Conservation (phyloP, 805 yeast genomes). For the Cyberlindnera sargentensis region DNA sequence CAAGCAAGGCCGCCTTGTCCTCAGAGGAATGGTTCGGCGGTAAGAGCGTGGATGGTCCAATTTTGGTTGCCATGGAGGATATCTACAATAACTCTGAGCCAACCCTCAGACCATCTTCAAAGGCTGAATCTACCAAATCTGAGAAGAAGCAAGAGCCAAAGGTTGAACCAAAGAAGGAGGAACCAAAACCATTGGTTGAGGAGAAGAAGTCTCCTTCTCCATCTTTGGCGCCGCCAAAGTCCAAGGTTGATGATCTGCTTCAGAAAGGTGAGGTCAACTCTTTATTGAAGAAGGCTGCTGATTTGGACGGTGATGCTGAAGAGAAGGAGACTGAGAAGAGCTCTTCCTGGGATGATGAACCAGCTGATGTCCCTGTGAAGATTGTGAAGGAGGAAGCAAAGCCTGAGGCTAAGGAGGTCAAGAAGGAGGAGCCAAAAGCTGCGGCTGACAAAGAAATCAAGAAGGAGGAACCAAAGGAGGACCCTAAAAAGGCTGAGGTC, state of each 20-base stretch:
- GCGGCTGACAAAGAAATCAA: slow-evolving; percentile 9
- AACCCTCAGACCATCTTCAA: slow-evolving; percentile 29
- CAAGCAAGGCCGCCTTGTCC: slow-evolving; percentile 67
- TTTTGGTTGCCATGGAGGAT: slow-evolving; percentile 67
- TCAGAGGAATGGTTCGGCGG: slow-evolving; percentile 81
- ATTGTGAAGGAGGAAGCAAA: slow-evolving; percentile 8
- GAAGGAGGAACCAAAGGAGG: slow-evolving; percentile 11
- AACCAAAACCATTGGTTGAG: slow-evolving; percentile 14
- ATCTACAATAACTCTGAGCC: slow-evolving; percentile 72
- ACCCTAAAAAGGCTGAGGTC: slow-evolving; percentile 9
- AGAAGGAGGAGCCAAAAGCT: slow-evolving; percentile 11
- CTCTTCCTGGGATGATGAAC: slow-evolving; percentile 30
- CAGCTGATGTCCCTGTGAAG: slow-evolving; percentile 3
- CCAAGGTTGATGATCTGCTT: slow-evolving; percentile 41
- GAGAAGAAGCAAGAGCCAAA: slow-evolving; percentile 15
- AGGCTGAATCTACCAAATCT: slow-evolving; percentile 21
- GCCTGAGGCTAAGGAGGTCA: slow-evolving; percentile 4
- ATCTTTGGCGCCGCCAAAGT: slow-evolving; percentile 31
- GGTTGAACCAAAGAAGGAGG: slow-evolving; percentile 14
- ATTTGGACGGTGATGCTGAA: slow-evolving; percentile 31
- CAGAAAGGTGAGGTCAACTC: slow-evolving; percentile 40
- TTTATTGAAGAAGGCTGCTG: slow-evolving; percentile 41
- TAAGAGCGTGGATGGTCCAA: slow-evolving; percentile 74
- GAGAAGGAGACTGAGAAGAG: slow-evolving; percentile 11
- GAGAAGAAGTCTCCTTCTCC: slow-evolving; percentile 12